Percentiles rank a stretch among this genome's conserved stretches.
Evolutionary conservation across 2,329 filamentous ascomycete genomes (phyloP).

Genomic region (Claviceps pazoutovae): DNA sequence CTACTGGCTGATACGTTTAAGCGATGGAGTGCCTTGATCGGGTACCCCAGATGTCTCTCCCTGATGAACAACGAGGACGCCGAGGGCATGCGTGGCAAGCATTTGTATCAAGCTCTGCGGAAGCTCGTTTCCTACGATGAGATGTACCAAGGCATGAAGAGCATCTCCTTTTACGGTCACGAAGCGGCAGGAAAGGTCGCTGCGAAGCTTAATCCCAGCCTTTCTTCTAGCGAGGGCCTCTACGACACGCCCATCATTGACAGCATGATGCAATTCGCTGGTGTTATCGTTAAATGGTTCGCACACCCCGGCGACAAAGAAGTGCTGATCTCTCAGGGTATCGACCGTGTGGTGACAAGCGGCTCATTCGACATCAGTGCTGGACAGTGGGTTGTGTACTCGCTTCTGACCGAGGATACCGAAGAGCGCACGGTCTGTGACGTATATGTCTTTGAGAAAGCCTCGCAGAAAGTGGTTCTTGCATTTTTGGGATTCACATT

Average conservation of each 20-base stretch:
- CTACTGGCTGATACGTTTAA: not conserved
- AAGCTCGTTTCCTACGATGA: not conserved
- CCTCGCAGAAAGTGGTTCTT: not conserved
- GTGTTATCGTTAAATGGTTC: not conserved
- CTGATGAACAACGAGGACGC: not conserved
- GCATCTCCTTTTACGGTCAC: not conserved
- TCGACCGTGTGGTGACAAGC: not conserved
- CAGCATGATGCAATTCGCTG: not conserved
- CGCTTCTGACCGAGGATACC: not conserved
- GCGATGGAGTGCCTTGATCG: not conserved
- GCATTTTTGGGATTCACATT: not conserved
- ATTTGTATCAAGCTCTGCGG: not conserved
- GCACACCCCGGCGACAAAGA: not conserved
- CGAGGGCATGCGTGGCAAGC: not conserved
- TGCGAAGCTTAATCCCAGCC: not conserved
- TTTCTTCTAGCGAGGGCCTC: not conserved
- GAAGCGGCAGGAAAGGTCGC: not conserved
- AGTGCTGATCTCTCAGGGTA: not conserved
- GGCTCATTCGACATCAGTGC: not conserved
- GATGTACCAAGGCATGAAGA: slow-evolving; percentile 1
- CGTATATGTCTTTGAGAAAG: not conserved
- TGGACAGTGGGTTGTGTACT: not conserved
- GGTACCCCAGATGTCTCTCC: not conserved
- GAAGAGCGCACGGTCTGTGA: not conserved
- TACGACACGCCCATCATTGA: not conserved